Evolutionary conservation across 2,329 filamentous ascomycete genomes (phyloP).

Genomic region (Apiospora aurea): DNA sequence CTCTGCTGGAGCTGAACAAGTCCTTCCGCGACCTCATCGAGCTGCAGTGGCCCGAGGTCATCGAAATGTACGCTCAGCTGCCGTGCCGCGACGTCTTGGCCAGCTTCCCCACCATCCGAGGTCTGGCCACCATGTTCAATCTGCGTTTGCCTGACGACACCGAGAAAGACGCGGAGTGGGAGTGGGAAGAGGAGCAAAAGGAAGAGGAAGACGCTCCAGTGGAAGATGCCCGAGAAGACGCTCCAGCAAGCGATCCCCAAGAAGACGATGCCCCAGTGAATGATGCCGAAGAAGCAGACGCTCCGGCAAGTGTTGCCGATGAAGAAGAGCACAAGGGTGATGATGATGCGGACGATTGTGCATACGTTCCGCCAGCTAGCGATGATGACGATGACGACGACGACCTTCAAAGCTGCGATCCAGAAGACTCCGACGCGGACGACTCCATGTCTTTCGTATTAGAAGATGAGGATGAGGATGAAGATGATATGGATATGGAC

Average conservation of each 20-base stretch:
- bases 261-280: not conserved
- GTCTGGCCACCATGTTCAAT: slow-evolving; percentile 8
- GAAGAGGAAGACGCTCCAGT: not conserved
- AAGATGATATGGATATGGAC: too few species aligned
- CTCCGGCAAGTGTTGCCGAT: not conserved
- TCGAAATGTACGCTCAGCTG: not conserved
- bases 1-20: not conserved
- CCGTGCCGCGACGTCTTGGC: not conserved
- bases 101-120: not conserved
- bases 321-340: not conserved
- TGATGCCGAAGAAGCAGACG: not conserved
- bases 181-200: not conserved
- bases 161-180: not conserved
- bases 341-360: not conserved
- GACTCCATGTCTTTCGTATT: too few species aligned
- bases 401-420: too few species aligned
- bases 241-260: not conserved
- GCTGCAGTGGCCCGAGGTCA: not conserved
- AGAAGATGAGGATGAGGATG: too few species aligned
- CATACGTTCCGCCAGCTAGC: too few species aligned
- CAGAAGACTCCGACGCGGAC: too few species aligned
- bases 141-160: not conserved
- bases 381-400: too few species aligned
- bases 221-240: not conserved
- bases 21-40: not conserved